These are phyloP conservation scores for Xylaria sp. DNA, from an alignment of 2,329 filamentous ascomycete species.

Conservation along the genomic window DNA sequence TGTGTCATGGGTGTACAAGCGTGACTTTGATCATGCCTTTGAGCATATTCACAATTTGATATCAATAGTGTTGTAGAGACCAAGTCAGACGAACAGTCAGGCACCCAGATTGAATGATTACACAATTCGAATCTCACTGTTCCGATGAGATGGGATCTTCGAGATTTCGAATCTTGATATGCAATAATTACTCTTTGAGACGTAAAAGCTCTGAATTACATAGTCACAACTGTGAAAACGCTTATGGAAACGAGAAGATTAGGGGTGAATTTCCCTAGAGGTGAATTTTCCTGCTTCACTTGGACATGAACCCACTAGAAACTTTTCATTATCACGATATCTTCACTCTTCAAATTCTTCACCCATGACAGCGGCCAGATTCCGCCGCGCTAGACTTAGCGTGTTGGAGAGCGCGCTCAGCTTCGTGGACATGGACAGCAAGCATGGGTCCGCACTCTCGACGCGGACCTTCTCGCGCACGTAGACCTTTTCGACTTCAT, in stretches of 20 bases:
- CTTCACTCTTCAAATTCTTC: conserved; percentile 56
- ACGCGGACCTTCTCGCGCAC: conserved; percentile 91
- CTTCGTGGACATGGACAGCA: conserved; percentile 87
- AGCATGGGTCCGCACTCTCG: conserved; percentile 86
- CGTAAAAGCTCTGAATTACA: not conserved
- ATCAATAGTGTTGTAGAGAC: too few species aligned
- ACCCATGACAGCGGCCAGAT: conserved; percentile 82
- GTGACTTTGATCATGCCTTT: not conserved
- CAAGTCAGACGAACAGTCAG: too few species aligned
- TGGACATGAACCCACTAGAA: too few species aligned
- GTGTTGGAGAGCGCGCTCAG: conserved; percentile 80
- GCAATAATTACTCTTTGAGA: not conserved
- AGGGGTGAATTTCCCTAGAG: not conserved
- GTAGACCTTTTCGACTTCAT: conserved; percentile 69
- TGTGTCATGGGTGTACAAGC: not conserved
- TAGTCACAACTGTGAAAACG: not conserved
- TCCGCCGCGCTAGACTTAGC: conserved; percentile 74
- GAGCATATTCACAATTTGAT: not conserved
- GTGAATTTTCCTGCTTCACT: not conserved
- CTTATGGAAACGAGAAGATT: too few species aligned
- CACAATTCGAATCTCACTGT: too few species aligned
- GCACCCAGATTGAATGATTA: too few species aligned
- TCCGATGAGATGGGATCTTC: too few species aligned
- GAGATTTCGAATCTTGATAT: too few species aligned
- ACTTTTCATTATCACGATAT: not conserved